Conservation (phyloP, 75 land plant genomes). For the Adiantum capillusveneris region DNA sequence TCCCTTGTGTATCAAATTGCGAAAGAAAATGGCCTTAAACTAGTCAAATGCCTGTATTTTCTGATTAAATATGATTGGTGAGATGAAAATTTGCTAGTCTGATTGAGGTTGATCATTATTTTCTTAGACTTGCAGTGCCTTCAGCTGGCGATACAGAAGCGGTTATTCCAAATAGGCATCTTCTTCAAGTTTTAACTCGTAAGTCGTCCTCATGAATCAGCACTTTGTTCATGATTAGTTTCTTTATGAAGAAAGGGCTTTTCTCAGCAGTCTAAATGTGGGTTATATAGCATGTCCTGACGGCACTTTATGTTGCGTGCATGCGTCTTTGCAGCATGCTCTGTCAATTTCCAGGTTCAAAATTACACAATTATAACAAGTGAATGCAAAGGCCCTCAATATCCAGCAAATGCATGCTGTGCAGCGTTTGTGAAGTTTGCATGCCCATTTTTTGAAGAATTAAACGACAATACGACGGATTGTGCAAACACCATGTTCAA, state of each 20-base stretch:
- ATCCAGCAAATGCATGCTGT: slow-evolving; percentile 30
- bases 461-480: slow-evolving; percentile 39
- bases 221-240: too few species aligned
- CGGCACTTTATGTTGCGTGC: too few species aligned
- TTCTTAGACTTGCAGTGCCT: too few species aligned
- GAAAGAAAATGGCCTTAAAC: too few species aligned
- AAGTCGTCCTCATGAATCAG: not conserved
- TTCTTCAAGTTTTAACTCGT: slow-evolving; percentile 9
- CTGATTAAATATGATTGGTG: too few species aligned
- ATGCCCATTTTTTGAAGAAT: slow-evolving; percentile 33
- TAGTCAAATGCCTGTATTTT: too few species aligned
- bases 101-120: too few species aligned
- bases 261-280: too few species aligned
- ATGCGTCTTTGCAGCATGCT: slow-evolving; percentile 32
- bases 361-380: slow-evolving; percentile 65
- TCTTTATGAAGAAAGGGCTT: too few species aligned
- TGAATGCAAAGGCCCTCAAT: slow-evolving; percentile 49
- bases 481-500: slow-evolving; percentile 51
- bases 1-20: too few species aligned
- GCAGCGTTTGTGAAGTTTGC: slow-evolving; percentile 41
- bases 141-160: slow-evolving; percentile 1
- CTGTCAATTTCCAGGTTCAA: slow-evolving; percentile 34
- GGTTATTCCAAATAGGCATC: slow-evolving; percentile 9
- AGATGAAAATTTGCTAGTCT: too few species aligned
- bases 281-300: too few species aligned